phyloP scores from a whole-genome alignment of 352 stramenopile species.

The Pythium myriotylum region DNA sequence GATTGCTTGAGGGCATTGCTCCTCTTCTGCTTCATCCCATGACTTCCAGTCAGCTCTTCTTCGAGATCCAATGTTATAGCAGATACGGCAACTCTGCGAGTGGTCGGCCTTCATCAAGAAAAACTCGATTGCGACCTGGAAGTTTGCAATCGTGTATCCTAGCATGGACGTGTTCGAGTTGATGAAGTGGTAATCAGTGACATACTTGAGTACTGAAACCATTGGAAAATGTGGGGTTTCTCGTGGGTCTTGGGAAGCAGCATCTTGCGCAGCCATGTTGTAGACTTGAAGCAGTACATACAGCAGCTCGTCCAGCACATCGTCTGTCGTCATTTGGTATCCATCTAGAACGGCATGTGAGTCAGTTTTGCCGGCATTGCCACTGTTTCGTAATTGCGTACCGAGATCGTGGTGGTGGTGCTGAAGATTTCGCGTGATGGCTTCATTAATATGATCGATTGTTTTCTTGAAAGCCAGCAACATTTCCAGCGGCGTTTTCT shows the following conservation, averaged over 20 bases:
- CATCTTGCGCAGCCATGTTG: constrained; percentile 27
- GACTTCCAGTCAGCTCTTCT: constrained; percentile 7
- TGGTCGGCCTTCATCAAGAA: constrained; percentile 57
- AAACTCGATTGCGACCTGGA: constrained; percentile 78
- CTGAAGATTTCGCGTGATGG: constrained; percentile 57
- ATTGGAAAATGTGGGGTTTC: constrained; percentile 45
- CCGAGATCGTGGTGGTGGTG: constrained; percentile 54
- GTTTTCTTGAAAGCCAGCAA: constrained; percentile 68
- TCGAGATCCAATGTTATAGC: constrained; percentile 23
- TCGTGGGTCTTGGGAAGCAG: constrained; percentile 7
- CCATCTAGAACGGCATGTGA: constrained; percentile 25
- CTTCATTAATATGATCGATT: constrained; percentile 63
- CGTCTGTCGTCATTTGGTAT: constrained; percentile 71
- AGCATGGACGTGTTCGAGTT: constrained; percentile 81
- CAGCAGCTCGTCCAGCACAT: constrained; percentile 79
- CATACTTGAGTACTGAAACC: constrained; percentile 64
- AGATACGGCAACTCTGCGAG: constrained; percentile 26
- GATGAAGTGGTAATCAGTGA: constrained; percentile 82
- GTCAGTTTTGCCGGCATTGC: neutral
- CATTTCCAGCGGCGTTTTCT: constrained; percentile 78
- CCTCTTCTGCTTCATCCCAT: constrained; percentile 17
- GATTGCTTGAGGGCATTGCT: constrained; percentile 25
- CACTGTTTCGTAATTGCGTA: constrained; percentile 18
- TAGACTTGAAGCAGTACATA: constrained; percentile 65
- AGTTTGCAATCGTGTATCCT: constrained; percentile 80